Conservation (phyloP, 345 rosid genomes). For the Eutrema yunnanense region DNA sequence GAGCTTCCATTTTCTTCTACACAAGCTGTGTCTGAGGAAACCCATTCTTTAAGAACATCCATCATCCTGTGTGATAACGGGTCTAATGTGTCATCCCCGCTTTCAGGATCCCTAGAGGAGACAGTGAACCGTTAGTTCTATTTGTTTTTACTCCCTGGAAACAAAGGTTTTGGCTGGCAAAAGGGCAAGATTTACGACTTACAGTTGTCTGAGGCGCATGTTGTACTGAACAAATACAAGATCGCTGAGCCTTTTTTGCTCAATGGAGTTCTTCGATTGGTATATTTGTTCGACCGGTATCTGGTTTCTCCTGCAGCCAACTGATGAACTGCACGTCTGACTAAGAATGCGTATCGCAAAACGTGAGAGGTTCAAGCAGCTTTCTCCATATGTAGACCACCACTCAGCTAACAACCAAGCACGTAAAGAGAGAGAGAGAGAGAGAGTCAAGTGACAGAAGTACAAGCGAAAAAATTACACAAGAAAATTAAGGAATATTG, state of each 20-base stretch:
- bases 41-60: constrained; percentile 65
- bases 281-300: constrained; percentile 45
- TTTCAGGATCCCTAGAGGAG: constrained; percentile 28
- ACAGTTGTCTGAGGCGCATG: constrained; percentile 63
- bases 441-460: background rate
- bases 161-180: background rate
- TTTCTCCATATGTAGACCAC: constrained; percentile 95
- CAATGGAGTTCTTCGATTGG: constrained; percentile 60
- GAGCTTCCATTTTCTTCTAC: constrained; percentile 38
- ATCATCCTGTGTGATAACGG: constrained; percentile 42
- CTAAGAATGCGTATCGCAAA: constrained; percentile 67
- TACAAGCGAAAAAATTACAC: background rate
- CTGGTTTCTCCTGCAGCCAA: constrained; percentile 36
- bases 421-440: background rate
- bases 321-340: constrained; percentile 62
- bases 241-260: constrained; percentile 64
- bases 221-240: constrained; percentile 78
- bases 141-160: background rate
- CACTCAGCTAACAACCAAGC: constrained; percentile 60
- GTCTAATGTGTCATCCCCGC: constrained; percentile 34
- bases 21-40: constrained; percentile 36
- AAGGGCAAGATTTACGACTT: constrained; percentile 22
- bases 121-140: constrained; percentile 14
- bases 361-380: constrained; percentile 83
- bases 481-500: background rate